Evolutionary conservation across 148 eudicot species (phyloP).

Genomic region (Heliosperma pusillum): DNA sequence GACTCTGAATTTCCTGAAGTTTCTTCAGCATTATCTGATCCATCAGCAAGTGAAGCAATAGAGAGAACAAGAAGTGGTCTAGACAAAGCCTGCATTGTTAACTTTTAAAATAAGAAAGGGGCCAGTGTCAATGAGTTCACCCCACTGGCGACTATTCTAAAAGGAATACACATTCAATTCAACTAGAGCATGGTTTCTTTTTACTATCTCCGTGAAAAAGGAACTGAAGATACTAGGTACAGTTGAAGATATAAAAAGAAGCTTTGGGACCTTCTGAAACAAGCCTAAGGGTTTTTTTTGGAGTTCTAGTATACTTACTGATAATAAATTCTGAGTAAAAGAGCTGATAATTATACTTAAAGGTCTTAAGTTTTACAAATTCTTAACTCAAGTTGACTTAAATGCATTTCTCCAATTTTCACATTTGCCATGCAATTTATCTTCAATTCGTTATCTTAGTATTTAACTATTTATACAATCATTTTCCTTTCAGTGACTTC

Average conservation of each 20-base stretch:
- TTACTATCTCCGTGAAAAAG: neutral
- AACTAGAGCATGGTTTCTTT: neutral
- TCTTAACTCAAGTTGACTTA: neutral
- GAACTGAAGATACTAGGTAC: neutral
- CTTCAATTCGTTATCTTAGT: neutral
- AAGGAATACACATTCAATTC: neutral
- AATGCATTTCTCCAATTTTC: neutral
- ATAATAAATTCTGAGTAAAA: neutral
- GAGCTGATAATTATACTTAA: too few relatives aligned
- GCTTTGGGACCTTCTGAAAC: neutral
- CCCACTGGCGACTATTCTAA: neutral
- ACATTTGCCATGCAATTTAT: neutral
- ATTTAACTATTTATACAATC: neutral
- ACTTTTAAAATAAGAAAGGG: neutral
- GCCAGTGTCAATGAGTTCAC: neutral
- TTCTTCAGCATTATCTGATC: constrained; percentile 29
- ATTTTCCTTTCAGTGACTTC: neutral
- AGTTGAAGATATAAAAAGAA: neutral
- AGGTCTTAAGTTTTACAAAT: too few relatives aligned
- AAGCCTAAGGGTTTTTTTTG: neutral
- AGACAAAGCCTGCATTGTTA: constrained; percentile 41
- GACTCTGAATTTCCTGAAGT: constrained; percentile 32
- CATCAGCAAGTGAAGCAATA: constrained; percentile 44
- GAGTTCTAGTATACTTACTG: neutral
- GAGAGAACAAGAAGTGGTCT: constrained; percentile 55